A percentile compares a stretch with the other conserved stretches of the same genome.
Conservation (phyloP, 345 rosid genomes). For the Rhizophora apiculata region DNA sequence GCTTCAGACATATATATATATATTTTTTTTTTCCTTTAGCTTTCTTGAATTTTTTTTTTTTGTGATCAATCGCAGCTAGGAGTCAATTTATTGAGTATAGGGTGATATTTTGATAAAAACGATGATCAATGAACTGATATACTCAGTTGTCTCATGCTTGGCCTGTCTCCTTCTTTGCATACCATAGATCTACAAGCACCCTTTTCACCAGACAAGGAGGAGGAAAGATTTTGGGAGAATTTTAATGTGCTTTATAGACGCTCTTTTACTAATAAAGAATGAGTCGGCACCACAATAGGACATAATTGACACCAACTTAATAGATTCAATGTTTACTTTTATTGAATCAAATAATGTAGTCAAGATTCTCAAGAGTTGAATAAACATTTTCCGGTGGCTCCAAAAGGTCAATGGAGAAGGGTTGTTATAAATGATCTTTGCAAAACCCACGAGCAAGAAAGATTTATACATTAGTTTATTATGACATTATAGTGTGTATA, state of each 20-base stretch:
- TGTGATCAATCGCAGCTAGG: not conserved
- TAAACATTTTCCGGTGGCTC: not conserved
- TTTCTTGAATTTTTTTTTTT: not conserved
- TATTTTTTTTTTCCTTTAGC: too few relatives aligned
- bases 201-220: conserved; percentile 35
- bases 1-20: too few relatives aligned
- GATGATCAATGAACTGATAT: not conserved
- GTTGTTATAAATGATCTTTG: not conserved
- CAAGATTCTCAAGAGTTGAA: conserved; percentile 11
- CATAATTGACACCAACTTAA: conserved; percentile 3
- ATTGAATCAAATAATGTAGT: not conserved
- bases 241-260: conserved; percentile 10
- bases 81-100: not conserved
- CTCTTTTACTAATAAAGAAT: conserved; percentile 17
- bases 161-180: conserved; percentile 28
- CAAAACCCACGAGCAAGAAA: conserved; percentile 2
- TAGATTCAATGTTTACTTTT: not conserved
- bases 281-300: conserved; percentile 25
- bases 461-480: not conserved
- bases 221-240: conserved; percentile 10
- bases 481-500: too few relatives aligned
- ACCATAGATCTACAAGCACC: conserved; percentile 30
- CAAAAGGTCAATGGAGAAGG: conserved; percentile 19
- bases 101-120: not conserved
- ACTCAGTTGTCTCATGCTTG: conserved; percentile 8